phyloP scores from a whole-genome alignment of 768 basidiomycete species.

The Boletus tylopilopsis region DNA sequence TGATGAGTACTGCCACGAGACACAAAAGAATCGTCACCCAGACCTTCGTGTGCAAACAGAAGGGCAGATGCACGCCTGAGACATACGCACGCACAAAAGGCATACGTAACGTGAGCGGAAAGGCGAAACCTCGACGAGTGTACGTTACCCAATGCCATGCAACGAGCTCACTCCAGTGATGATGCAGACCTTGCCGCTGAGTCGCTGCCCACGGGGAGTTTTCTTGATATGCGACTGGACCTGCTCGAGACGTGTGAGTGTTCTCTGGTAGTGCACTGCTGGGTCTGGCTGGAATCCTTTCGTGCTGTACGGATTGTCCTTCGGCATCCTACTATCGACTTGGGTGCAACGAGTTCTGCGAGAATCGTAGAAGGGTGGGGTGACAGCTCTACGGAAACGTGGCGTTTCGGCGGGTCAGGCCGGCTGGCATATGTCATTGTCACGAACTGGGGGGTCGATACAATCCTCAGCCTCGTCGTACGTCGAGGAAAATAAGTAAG shows the following conservation, averaged over 20 bases:
- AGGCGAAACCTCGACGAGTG: constrained; percentile 2
- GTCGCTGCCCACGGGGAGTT: constrained; percentile 48
- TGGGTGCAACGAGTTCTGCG: background rate
- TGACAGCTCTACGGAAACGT: too few relatives aligned
- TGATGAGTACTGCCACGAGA: constrained; percentile 6
- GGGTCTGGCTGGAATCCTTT: constrained; percentile 15
- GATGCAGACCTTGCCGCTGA: constrained; percentile 78
- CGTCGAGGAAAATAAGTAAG: background rate
- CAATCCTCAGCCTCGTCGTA: background rate
- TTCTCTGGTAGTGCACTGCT: constrained; percentile 57
- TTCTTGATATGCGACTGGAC: constrained; percentile 65
- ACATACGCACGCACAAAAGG: background rate
- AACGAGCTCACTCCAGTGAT: constrained; percentile 86
- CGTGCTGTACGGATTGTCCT: constrained; percentile 3
- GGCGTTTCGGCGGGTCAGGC: too few relatives aligned
- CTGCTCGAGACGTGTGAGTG: constrained; percentile 60
- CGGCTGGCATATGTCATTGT: too few relatives aligned
- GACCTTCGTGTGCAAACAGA: constrained; percentile 79
- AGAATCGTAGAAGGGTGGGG: background rate
- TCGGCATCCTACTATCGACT: constrained; percentile 14
- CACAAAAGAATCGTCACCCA: constrained; percentile 4
- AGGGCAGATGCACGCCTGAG: constrained; percentile 67
- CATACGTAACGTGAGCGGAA: constrained; percentile 4
- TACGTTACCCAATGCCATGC: constrained; percentile 79
- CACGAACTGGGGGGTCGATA: too few relatives aligned